Evolutionary conservation across 495 filamentous ascomycete genomes (phyloP).

Genomic region (Entonaema liquescens): DNA sequence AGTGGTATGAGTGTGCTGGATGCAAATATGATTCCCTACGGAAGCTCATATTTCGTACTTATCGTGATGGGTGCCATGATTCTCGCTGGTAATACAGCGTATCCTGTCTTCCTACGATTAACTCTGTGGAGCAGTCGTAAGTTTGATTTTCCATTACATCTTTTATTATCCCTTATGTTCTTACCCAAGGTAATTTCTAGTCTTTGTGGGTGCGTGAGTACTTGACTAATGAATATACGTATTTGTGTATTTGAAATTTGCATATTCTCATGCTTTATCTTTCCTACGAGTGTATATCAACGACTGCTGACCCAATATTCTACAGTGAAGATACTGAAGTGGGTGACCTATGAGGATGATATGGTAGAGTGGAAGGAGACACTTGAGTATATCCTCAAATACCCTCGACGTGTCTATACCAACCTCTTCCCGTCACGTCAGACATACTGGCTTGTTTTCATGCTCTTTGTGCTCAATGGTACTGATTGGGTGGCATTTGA

Average conservation of each 20-base stretch:
- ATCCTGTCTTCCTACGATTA: constrained; percentile 81
- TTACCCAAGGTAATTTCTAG: neutral
- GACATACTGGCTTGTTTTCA: constrained; percentile 81
- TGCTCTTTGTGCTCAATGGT: constrained; percentile 77
- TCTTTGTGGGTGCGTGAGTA: neutral
- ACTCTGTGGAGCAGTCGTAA: constrained; percentile 70
- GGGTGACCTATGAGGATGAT: constrained; percentile 41
- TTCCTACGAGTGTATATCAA: neutral
- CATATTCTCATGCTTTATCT: neutral
- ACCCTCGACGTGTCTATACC: constrained; percentile 82
- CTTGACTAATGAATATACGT: neutral
- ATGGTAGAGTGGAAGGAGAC: constrained; percentile 63
- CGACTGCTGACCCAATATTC: neutral
- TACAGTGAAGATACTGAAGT: constrained; percentile 42
- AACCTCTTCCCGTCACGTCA: constrained; percentile 80
- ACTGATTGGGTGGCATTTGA: constrained; percentile 86
- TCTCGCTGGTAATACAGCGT: constrained; percentile 82
- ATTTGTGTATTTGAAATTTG: neutral
- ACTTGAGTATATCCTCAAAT: constrained; percentile 80
- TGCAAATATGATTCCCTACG: constrained; percentile 79
- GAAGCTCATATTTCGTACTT: constrained; percentile 72
- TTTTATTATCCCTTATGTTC: constrained; percentile 26
- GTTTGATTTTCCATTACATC: constrained; percentile 41
- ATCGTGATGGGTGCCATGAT: constrained; percentile 80
- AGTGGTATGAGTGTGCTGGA: constrained; percentile 84